Conservation (phyloP, 2,329 filamentous ascomycete species). For the Aspergillus sp. region DNA sequence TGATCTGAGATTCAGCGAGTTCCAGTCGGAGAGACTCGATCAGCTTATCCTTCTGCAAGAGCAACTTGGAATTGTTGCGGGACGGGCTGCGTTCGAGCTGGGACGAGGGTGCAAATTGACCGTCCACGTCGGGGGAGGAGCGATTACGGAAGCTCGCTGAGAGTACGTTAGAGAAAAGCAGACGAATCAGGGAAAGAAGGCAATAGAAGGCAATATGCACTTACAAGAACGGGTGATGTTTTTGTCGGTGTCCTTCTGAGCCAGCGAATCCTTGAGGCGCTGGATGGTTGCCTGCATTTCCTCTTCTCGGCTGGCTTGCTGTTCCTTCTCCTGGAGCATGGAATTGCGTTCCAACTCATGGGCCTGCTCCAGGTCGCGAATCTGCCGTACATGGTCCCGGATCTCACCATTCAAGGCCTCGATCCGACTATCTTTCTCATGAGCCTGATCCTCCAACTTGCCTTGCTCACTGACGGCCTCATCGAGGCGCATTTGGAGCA, state of each 20-base stretch:
- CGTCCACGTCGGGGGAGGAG: slow-evolving; percentile 65
- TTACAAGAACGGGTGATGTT: slow-evolving; percentile 54
- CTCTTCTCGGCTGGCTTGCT: slow-evolving; percentile 78
- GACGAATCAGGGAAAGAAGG: neutral
- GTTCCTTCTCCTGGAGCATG: slow-evolving; percentile 88
- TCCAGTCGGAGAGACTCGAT: slow-evolving; percentile 91
- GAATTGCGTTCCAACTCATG: slow-evolving; percentile 87
- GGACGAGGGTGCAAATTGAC: slow-evolving; percentile 82
- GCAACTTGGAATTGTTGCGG: slow-evolving; percentile 80
- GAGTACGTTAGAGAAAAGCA: slow-evolving; percentile 17
- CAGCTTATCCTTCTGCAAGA: slow-evolving; percentile 93
- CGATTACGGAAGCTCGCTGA: slow-evolving; percentile 50
- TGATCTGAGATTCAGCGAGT: slow-evolving; percentile 91
- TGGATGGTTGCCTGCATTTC: slow-evolving; percentile 90
- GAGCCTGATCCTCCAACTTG: slow-evolving; percentile 81
- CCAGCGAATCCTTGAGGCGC: slow-evolving; percentile 83
- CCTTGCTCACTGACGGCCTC: slow-evolving; percentile 80
- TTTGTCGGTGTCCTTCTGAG: slow-evolving; percentile 65
- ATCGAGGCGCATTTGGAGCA: slow-evolving; percentile 81
- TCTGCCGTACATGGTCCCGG: slow-evolving; percentile 76
- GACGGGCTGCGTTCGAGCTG: slow-evolving; percentile 86
- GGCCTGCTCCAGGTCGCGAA: slow-evolving; percentile 86
- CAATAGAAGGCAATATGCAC: slow-evolving; percentile 19
- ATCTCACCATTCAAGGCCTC: slow-evolving; percentile 82
- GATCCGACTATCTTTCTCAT: slow-evolving; percentile 81